Percentiles rank a stretch among this genome's conserved stretches.
Conservation (phyloP, 768 basidiomycete species). For the Lactifluus echinatus region DNA sequence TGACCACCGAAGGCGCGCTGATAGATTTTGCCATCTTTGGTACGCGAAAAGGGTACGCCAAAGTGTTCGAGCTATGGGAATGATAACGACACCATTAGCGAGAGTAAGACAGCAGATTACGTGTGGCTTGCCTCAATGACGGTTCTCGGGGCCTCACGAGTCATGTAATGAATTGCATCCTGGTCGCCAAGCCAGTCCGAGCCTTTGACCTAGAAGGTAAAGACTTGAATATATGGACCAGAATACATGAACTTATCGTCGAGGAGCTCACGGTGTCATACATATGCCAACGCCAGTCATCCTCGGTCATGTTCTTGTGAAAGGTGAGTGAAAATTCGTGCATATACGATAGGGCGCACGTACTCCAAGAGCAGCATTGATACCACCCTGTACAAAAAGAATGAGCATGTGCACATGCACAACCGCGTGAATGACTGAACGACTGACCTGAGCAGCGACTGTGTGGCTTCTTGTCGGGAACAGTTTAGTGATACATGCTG, state of each 20-base stretch:
- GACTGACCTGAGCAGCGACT: conserved; percentile 85
- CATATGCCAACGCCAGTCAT: conserved; percentile 99
- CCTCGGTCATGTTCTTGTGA: conserved; percentile 92
- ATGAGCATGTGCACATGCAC: not conserved
- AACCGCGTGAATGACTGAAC: not conserved
- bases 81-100: not conserved
- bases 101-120: not conserved
- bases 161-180: conserved; percentile 99
- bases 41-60: conserved; percentile 97
- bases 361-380: conserved; percentile 95
- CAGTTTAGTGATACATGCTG: conserved; percentile 97
- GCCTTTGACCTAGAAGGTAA: conserved; percentile 77
- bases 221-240: not conserved
- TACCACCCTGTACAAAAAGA: conserved; percentile 63
- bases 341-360: conserved; percentile 25
- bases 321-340: not conserved
- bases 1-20: conserved; percentile 99
- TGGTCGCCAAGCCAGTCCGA: conserved; percentile 99
- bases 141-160: conserved; percentile 87
- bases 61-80: conserved; percentile 86
- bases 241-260: not conserved
- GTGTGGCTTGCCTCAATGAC: conserved; percentile 68
- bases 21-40: conserved; percentile 98
- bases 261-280: conserved; percentile 69
- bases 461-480: conserved; percentile 99